Base-by-base conservation (phyloP, 371 early-diverging fungal species). In the Mortierella sp. region DNA sequence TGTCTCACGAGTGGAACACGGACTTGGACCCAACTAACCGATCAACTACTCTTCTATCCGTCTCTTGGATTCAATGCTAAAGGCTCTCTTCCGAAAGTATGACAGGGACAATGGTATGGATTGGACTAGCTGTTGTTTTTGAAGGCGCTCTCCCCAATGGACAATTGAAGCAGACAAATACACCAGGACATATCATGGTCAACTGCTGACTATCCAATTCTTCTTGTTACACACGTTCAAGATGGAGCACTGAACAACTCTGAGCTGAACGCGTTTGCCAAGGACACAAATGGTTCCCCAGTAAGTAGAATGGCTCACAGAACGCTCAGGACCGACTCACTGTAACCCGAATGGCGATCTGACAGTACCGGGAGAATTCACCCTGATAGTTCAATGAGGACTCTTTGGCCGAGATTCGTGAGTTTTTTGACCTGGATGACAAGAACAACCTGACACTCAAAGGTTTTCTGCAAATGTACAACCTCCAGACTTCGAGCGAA, bases 391-490 rank as follows among this genome's bases (percentile, higher is more conserved):
- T 92, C 74, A 89, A 90, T 39, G 84, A 90, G 62, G 88, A 83
- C 28, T 85, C 86, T 3, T 76, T 88, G 28, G 80, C 82, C 44
- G 90, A 92, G 73, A 88, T 91, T 37, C 67, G 72, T 17, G 85
- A 85, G 43, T 84, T 79, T 22, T 86, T 92, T 76, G 86, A 88
- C 65, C 69, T 83, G 29, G 83, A 86, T 58, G 77, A 72, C 21
- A 71, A 85, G 29, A 84, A 86, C 28, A 61, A 85, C 25, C 62
- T 92, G 54, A 87, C 90, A 2, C 78, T 71, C 44, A 78, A 82
- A 43, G 91, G 93, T 6, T 91, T 91, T 68, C 65, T 90, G 55
- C 86, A 92, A 74, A 88, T 92, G 88, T 89, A 88, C 78, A 87
- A 90, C 62, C 78, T 90, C 67, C 91, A 90, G 71, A 88, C 90